A percentile compares a stretch with the other conserved stretches of the same genome.
Conservation (phyloP, 1,139 yeast genomes). For the Blastobotrys proliferans region DNA sequence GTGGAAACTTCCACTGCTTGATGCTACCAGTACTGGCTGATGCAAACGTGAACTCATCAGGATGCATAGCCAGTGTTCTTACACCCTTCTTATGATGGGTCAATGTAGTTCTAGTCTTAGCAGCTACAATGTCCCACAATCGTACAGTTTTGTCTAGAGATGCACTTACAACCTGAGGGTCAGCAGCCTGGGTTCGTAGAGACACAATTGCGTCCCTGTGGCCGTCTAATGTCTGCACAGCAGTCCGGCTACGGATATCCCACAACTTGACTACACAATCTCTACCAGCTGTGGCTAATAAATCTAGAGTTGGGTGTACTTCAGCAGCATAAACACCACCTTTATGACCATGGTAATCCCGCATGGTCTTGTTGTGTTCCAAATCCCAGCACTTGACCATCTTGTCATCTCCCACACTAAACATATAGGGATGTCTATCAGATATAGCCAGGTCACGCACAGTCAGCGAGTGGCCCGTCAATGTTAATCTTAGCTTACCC, state of each 20-base stretch:
- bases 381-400: constrained; percentile 96
- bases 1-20: constrained; percentile 80
- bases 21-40: constrained; percentile 77
- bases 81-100: constrained; percentile 87
- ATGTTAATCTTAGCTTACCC: constrained; percentile 63
- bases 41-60: constrained; percentile 70
- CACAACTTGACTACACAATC: constrained; percentile 86
- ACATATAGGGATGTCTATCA: constrained; percentile 75
- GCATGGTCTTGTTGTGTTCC: constrained; percentile 73
- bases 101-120: constrained; percentile 53
- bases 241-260: constrained; percentile 82
- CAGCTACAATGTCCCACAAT: constrained; percentile 81
- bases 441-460: constrained; percentile 77
- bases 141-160: constrained; percentile 83
- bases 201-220: constrained; percentile 74
- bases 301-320: constrained; percentile 80
- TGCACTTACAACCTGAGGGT: constrained; percentile 82
- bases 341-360: constrained; percentile 92
- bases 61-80: constrained; percentile 67
- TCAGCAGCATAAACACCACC: constrained; percentile 84
- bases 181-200: constrained; percentile 62
- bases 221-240: constrained; percentile 76
- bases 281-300: constrained; percentile 86
- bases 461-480: constrained; percentile 90
- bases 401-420: constrained; percentile 91